Evolutionary conservation across 345 rosid species (phyloP).

Genomic region (Physaria fendleri): DNA sequence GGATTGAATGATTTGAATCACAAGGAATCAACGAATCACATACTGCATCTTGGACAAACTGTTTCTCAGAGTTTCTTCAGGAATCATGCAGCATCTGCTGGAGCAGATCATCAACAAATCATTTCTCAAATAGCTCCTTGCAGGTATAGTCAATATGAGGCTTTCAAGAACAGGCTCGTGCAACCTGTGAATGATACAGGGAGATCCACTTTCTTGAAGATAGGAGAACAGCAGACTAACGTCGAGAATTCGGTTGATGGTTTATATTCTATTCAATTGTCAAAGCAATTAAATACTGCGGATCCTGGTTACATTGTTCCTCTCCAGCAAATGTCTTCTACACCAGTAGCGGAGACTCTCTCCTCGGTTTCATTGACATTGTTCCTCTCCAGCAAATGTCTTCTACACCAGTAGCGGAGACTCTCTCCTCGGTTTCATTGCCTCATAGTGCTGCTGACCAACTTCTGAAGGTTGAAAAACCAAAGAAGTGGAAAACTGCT

Average conservation of each 20-base stretch:
- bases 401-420: conserved; percentile 30
- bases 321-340: conserved; percentile 26
- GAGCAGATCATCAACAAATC: conserved; percentile 47
- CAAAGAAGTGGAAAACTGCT: conserved; percentile 55
- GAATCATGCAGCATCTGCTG: conserved; percentile 32
- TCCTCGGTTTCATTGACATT: conserved; percentile 16
- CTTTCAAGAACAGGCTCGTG: conserved; percentile 55
- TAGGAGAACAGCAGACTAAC: conserved; percentile 36
- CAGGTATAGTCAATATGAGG: conserved; percentile 63
- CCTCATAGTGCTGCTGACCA: conserved; percentile 35
- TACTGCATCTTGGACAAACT: conserved; percentile 29
- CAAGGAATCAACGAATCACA: conserved; percentile 31
- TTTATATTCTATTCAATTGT: conserved; percentile 26
- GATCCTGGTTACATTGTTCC: not conserved
- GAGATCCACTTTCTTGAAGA: conserved; percentile 33
- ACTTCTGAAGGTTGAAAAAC: conserved; percentile 21
- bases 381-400: conserved; percentile 21
- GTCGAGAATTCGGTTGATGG: conserved; percentile 40
- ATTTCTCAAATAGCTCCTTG: conserved; percentile 68
- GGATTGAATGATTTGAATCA: conserved; percentile 26
- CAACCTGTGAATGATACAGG: conserved; percentile 40
- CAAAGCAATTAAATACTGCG: conserved; percentile 31
- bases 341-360: conserved; percentile 34
- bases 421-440: conserved; percentile 33
- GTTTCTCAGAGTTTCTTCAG: conserved; percentile 31